phyloP scores from a whole-genome alignment of 1,284 basidiomycete species.

The Ganoderma resinaceum region DNA sequence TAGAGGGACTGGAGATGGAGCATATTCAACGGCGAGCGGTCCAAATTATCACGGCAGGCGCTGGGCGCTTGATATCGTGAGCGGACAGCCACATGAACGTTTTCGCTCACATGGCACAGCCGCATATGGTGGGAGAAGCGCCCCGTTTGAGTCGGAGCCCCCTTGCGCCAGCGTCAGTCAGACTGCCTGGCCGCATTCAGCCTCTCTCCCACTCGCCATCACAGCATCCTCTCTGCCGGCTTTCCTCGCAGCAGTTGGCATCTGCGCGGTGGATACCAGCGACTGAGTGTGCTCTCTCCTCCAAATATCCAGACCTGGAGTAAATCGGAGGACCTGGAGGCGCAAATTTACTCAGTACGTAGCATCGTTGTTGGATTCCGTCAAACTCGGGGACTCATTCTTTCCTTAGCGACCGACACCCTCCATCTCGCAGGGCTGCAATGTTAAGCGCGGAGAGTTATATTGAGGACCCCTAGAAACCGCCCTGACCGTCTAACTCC shows the following conservation, averaged over 20 bases:
- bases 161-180: background rate
- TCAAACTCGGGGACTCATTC: background rate
- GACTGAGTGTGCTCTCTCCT: background rate
- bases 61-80: background rate
- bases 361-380: background rate
- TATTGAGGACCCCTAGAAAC: slow-evolving; percentile 1
- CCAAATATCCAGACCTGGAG: background rate
- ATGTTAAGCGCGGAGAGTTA: background rate
- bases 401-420: background rate
- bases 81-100: background rate
- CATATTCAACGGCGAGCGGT: background rate
- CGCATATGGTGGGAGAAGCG: background rate
- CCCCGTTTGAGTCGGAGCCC: background rate
- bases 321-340: background rate
- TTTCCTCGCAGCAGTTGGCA: background rate
- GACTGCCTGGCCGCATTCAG: too few species aligned
- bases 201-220: background rate
- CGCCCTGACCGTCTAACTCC: background rate
- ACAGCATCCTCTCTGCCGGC: background rate
- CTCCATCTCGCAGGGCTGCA: background rate
- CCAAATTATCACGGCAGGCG: background rate
- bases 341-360: background rate
- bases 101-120: background rate
- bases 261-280: background rate
- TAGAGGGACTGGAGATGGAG: background rate